phyloP scores from a whole-genome alignment of 768 basidiomycete species.

The Filobasidium wieringae region DNA sequence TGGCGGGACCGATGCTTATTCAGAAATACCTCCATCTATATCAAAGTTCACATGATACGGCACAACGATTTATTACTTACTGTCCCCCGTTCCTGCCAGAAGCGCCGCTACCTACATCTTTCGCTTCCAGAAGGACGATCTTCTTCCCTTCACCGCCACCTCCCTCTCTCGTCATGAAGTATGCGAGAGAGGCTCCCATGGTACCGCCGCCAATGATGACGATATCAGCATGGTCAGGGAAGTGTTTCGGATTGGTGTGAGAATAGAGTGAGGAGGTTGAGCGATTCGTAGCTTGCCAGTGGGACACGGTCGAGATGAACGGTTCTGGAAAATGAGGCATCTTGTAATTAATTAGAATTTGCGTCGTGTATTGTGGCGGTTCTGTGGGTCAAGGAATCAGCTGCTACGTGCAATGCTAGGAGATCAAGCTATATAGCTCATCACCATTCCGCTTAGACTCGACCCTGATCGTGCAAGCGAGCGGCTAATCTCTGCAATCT shows the following conservation, averaged over 20 bases:
- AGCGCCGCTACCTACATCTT: slow-evolving; percentile 23
- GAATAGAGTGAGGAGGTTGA: background rate
- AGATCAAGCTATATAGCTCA: no score
- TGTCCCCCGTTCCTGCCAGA: slow-evolving; percentile 1
- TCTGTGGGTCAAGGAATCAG: no score
- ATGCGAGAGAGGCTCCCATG: slow-evolving; percentile 23
- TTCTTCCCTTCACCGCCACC: slow-evolving; percentile 13
- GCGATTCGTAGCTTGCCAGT: slow-evolving; percentile 26
- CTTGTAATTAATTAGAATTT: no score
- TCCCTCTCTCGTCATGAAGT: slow-evolving; percentile 20
- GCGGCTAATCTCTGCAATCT: no score
- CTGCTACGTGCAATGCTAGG: no score
- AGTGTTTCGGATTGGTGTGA: background rate
- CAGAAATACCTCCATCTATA: background rate
- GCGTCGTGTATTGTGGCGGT: no score
- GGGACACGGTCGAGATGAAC: slow-evolving; percentile 25
- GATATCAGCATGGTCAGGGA: slow-evolving; percentile 3
- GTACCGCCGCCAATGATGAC: slow-evolving; percentile 9
- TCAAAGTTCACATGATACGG: background rate
- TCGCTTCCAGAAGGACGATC: slow-evolving; percentile 23
- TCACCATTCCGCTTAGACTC: no score
- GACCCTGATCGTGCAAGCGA: no score
- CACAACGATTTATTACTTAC: background rate
- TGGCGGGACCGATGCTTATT: slow-evolving; percentile 14
- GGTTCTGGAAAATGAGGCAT: slow-evolving; percentile 29